Conservation (phyloP, 371 early-diverging fungal species). For the Lichtheimia ornata region DNA sequence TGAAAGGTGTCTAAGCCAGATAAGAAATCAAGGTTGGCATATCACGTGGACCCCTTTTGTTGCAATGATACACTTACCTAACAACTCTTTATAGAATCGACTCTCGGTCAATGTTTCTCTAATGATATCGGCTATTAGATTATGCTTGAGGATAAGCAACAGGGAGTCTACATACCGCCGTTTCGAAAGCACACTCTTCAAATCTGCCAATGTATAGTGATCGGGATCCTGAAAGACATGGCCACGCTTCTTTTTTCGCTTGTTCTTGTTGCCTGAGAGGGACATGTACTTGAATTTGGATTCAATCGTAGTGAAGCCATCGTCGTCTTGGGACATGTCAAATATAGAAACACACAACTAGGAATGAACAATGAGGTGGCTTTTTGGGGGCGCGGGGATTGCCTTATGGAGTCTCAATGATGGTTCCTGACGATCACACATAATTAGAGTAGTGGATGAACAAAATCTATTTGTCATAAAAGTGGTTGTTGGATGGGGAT, state of each 20-base stretch:
- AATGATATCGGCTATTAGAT: neutral
- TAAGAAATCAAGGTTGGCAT: neutral
- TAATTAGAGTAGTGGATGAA: too few relatives aligned
- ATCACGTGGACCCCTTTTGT: neutral
- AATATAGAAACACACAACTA: too few relatives aligned
- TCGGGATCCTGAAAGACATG: slow-evolving; percentile 22
- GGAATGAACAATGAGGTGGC: too few relatives aligned
- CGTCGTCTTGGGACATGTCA: slow-evolving; percentile 5
- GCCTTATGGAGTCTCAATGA: too few relatives aligned
- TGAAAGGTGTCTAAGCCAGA: slow-evolving; percentile 22
- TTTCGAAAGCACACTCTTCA: slow-evolving; percentile 23
- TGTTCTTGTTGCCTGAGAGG: neutral
- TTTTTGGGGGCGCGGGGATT: too few relatives aligned
- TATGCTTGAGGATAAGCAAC: neutral
- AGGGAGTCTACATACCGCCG: slow-evolving; percentile 22
- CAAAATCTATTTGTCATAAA: too few relatives aligned
- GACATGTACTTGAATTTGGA: slow-evolving; percentile 18
- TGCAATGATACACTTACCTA: slow-evolving; percentile 14
- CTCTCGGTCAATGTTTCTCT: slow-evolving; percentile 32
- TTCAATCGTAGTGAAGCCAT: slow-evolving; percentile 20
- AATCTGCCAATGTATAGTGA: slow-evolving; percentile 35
- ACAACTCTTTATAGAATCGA: slow-evolving; percentile 37
- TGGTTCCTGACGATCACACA: too few relatives aligned
- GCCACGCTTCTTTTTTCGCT: slow-evolving; percentile 11
- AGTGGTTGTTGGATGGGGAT: neutral